Evolutionary conservation across 306 rosid species (phyloP), one percentile per base, ranked within the genome.

Genomic region (Heteromeles arbutifolia): DNA sequence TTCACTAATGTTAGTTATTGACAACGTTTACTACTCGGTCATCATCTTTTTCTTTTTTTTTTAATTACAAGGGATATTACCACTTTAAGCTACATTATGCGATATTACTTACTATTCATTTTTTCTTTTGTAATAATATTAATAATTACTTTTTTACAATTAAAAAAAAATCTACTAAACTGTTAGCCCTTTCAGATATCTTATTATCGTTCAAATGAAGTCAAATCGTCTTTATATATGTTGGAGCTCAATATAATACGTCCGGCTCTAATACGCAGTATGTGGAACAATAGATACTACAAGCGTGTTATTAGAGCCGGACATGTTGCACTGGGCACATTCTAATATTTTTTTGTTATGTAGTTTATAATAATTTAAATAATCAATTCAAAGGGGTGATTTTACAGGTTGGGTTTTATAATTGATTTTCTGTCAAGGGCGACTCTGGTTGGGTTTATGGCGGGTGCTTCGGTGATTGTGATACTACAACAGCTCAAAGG

Each of bases 341-440:
- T 11, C 34, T 12, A 21, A n/a, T 21, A 5, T 24, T 61, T 56
- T 45, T 21, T 61, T 25, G 19, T 61, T 19, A 13, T 56, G 15
- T n/a, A 9, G 28, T 24, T 11, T 24, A 11, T 61, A 22, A 58
- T 25, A 37, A 69, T n/a, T 56, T 7, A 45, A 45, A 5, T 24
- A 54, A 21, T 45, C 26, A 72, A 29, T 48, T 10, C 6, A 41
- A 41, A 57, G 29, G 13, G 31, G 28, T 74, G 21, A 58, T 9
- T 34, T 41, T 19, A 57, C 91, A 96, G 99, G 86, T 73, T 96
- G 64, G 99, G 99, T 1, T 92, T 96, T 86, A 81, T 96, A 29
- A 96, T 96, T 31, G 98, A 96, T 85, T 96, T 96, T 88, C 90
- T 96, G 29, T 92, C 99, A 58, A 96, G 90, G 88, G 94, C 99